Conservation (phyloP, 148 eudicot genomes). For the Cornus suecica region DNA sequence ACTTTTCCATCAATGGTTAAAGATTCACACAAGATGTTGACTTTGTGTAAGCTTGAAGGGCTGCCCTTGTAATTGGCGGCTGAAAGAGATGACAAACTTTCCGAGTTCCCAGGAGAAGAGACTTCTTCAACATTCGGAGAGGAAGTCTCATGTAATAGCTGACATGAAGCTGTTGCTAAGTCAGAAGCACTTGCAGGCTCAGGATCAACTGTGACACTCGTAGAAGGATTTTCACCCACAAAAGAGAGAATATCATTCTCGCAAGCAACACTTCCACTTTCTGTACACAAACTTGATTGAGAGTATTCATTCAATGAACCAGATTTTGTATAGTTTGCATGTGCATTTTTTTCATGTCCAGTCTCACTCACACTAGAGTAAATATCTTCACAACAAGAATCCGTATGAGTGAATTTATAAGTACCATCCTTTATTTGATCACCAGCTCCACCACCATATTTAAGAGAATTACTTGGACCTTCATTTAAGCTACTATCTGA, state of each 20-base stretch:
- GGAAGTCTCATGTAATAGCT: not conserved
- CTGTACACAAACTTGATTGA: constrained; percentile 7
- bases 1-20: constrained; percentile 12
- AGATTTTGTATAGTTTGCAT: not conserved
- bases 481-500: constrained; percentile 15
- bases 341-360: constrained; percentile 4
- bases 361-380: constrained; percentile 11
- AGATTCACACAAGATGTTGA: constrained; percentile 7
- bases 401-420: constrained; percentile 6
- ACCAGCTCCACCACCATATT: constrained; percentile 1
- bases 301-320: constrained; percentile 13
- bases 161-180: constrained; percentile 5
- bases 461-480: constrained; percentile 11
- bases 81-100: constrained; percentile 4
- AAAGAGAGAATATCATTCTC: constrained; percentile 13
- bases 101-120: constrained; percentile 8
- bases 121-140: constrained; percentile 1
- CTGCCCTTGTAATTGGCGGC: constrained; percentile 6
- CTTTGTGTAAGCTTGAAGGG: constrained; percentile 9
- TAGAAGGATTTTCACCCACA: constrained; percentile 2
- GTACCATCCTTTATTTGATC: constrained; percentile 8
- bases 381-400: constrained; percentile 5
- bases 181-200: constrained; percentile 10
- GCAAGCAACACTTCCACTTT: constrained; percentile 7
- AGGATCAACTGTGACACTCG: constrained; percentile 9